Percentiles rank a stretch among this genome's conserved stretches.
These are phyloP conservation scores for Pseudozyma hubeiensis DNA, from an alignment of 1,284 basidiomycete species.

Conservation along the genomic window DNA sequence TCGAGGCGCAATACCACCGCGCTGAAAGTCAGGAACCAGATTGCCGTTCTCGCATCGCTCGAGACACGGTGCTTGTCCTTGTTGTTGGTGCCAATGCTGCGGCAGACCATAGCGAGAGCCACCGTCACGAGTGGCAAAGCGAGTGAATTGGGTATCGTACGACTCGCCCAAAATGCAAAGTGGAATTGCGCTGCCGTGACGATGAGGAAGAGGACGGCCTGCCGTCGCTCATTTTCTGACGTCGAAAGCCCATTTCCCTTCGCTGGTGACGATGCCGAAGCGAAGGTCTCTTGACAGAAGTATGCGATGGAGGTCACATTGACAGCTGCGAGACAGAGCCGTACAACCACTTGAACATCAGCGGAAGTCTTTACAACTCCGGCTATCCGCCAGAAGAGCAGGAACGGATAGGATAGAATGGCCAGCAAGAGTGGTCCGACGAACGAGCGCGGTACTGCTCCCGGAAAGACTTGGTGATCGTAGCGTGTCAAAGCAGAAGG, in stretches of 20 bases:
- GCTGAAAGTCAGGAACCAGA: slow-evolving; percentile 75
- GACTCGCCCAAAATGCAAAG: slow-evolving; percentile 88
- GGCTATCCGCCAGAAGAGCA: slow-evolving; percentile 68
- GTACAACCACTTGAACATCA: slow-evolving; percentile 77
- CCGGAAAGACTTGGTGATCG: slow-evolving; percentile 89
- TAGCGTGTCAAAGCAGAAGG: slow-evolving; percentile 73
- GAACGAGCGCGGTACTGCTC: slow-evolving; percentile 89
- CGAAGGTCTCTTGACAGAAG: slow-evolving; percentile 75
- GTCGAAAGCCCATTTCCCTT: not conserved
- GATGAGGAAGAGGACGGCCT: slow-evolving; percentile 70
- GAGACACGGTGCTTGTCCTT: slow-evolving; percentile 11
- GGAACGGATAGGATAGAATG: slow-evolving; percentile 55
- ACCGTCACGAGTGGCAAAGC: slow-evolving; percentile 82
- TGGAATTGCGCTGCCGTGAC: slow-evolving; percentile 88
- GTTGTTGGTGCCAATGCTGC: slow-evolving; percentile 38
- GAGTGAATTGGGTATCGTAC: slow-evolving; percentile 94
- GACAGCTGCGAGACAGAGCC: slow-evolving; percentile 78
- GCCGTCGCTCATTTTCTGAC: not conserved
- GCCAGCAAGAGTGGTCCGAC: slow-evolving; percentile 74
- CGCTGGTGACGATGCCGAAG: not conserved
- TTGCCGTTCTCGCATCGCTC: slow-evolving; percentile 45
- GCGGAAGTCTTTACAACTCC: slow-evolving; percentile 73
- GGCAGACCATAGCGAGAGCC: slow-evolving; percentile 74
- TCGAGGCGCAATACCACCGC: slow-evolving; percentile 85
- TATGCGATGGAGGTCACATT: slow-evolving; percentile 78